Percentiles rank a stretch among this genome's conserved stretches.
phyloP scores from a whole-genome alignment of 2,329 filamentous ascomycete genomes.

The Aureobasidium sp. region DNA sequence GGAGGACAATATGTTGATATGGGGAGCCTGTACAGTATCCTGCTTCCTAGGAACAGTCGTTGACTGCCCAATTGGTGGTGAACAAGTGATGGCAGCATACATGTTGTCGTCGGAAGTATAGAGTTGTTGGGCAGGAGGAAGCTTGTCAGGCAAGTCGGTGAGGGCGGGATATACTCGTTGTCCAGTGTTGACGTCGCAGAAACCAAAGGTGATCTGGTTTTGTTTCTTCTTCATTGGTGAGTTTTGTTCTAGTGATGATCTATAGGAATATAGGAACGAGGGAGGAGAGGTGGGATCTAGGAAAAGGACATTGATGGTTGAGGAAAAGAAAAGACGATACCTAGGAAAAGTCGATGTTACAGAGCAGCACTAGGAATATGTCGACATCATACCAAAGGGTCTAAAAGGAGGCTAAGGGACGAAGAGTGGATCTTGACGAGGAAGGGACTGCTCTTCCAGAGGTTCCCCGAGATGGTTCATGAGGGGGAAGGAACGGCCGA shows the following conservation, averaged over 20 bases:
- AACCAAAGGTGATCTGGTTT: constrained; percentile 18
- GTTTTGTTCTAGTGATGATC: not conserved
- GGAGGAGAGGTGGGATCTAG: not conserved
- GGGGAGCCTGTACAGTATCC: constrained; percentile 27
- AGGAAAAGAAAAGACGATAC: not conserved
- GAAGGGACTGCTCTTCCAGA: not conserved
- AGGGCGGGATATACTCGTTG: constrained; percentile 29
- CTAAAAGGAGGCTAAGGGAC: not conserved
- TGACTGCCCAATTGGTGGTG: constrained; percentile 69
- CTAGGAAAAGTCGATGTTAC: not conserved
- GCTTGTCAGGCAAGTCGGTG: constrained; percentile 29
- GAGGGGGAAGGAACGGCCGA: constrained; percentile 8
- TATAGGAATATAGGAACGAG: not conserved
- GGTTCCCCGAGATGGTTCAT: not conserved
- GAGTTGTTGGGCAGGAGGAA: constrained; percentile 23
- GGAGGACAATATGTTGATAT: not conserved
- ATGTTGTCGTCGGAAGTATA: constrained; percentile 26
- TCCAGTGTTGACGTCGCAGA: constrained; percentile 30
- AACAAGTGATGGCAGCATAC: constrained; percentile 52
- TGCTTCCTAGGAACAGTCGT: constrained; percentile 49
- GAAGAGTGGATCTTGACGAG: constrained; percentile 12
- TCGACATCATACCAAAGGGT: constrained; percentile 1
- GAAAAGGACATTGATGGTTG: not conserved
- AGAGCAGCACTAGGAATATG: constrained; percentile 9
- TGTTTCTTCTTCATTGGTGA: constrained; percentile 16